Evolutionary conservation across 306 rosid genomes (phyloP), one percentile per base, ranked within the genome.

Genomic region (Boehmeria nivea): DNA sequence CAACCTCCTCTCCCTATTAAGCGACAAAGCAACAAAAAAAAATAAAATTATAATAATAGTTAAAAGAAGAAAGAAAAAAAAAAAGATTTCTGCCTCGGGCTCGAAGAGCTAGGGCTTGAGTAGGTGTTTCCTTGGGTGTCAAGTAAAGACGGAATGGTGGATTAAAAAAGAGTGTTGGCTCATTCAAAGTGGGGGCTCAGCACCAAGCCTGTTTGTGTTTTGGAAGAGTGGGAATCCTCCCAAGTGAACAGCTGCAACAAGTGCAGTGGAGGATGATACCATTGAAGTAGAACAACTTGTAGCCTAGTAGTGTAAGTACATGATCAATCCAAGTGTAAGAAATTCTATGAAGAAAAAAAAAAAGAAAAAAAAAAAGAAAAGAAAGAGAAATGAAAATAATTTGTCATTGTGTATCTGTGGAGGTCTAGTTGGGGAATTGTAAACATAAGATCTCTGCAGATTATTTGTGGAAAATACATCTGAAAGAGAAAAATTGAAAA

Each of bases 401-500:
- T 52, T 52, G 58, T 51, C 24, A 44, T 52, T 76, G 59, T 76
- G 73, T 74, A 63, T 59, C 82, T 61, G 79, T 82, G 38, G 84
- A 78, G 88, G 70, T 81, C 85, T 52, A 65, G 72, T 80, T 68
- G 72, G 77, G 56, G 66, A 80, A 91, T 72, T 84, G 94, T 84
- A 73, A 75, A 77, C 94, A 83, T 59, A 20, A 67, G 91, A 78
- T 87, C 93, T 80, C 89, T 82, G 69, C 89, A 75, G 81, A 61
- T 58, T 72, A 59, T 61, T 40, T 51, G 78, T 77, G 78, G 74
- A 80, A 71, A 60, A 40, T 73, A 59, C 73, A 45, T 47, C 55
- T 42, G 43, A 18, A 54, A 10, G 51, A 12, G 26, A 40, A 52
- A 47, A 37, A 53, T 8, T 47, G 45, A 12, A n/a, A 48, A 51